Evolutionary conservation across 2,329 filamentous ascomycete genomes (phyloP).

Genomic region (Diaporthe ilicicola): DNA sequence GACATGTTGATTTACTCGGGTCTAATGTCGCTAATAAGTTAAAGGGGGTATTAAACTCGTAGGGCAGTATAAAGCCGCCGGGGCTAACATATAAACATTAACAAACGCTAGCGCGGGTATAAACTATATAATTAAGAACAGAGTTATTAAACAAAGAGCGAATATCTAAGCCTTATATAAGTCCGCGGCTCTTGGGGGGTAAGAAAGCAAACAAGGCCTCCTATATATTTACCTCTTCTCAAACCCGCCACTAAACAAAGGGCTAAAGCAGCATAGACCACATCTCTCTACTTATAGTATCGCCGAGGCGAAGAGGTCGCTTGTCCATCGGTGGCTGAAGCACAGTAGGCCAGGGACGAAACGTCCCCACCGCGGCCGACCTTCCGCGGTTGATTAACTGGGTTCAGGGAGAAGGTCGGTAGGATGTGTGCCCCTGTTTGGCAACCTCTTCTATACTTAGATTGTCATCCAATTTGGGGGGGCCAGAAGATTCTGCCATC

Average conservation of each 20-base stretch:
- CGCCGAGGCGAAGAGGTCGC: slow-evolving; percentile 2
- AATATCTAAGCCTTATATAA: background rate
- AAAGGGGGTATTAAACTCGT: slow-evolving; percentile 5
- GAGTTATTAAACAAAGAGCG: background rate
- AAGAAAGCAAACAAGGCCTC: slow-evolving; percentile 12
- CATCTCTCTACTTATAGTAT: background rate
- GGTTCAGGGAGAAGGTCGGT: background rate
- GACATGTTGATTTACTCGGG: slow-evolving; percentile 34
- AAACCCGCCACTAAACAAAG: background rate
- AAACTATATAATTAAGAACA: slow-evolving; percentile 13
- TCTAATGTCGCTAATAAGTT: background rate
- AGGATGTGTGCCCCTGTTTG: no score
- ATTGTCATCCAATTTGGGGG: background rate
- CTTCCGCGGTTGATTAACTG: background rate
- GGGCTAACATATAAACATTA: background rate
- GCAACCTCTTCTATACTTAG: slow-evolving; percentile 9
- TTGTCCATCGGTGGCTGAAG: slow-evolving; percentile 2
- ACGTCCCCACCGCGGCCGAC: slow-evolving; percentile 4
- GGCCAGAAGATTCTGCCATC: slow-evolving; percentile 3
- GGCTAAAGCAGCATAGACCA: background rate
- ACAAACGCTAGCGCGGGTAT: slow-evolving; percentile 20
- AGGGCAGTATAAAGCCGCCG: background rate
- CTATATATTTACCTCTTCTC: slow-evolving; percentile 11
- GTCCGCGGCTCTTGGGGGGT: background rate
- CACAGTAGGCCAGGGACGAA: slow-evolving; percentile 12